Percentiles rank a stretch among this genome's conserved stretches.
phyloP scores from a whole-genome alignment of 1,284 basidiomycete genomes.

The Chalciporus sp. region DNA sequence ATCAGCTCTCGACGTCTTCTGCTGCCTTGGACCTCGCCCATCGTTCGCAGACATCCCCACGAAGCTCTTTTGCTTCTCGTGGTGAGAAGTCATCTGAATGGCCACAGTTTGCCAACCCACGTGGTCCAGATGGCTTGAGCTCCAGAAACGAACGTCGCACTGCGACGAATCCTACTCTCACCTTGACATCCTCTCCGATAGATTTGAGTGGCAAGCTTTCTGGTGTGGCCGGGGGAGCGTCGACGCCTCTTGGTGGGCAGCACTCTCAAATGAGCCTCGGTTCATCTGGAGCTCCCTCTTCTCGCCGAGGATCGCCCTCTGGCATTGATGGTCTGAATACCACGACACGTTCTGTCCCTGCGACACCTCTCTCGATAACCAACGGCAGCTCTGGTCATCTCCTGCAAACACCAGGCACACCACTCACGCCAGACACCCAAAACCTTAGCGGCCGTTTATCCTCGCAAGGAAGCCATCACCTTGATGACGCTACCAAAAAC shows the following conservation, averaged over 20 bases:
- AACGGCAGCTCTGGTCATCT: conserved; percentile 50
- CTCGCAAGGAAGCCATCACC: conserved; percentile 50
- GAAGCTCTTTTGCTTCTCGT: conserved; percentile 58
- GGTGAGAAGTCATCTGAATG: conserved; percentile 87
- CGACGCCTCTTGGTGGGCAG: conserved; percentile 65
- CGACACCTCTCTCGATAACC: conserved; percentile 64
- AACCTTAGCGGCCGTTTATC: conserved; percentile 60
- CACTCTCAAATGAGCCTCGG: conserved; percentile 55
- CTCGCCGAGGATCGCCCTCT: conserved; percentile 73
- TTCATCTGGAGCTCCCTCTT: conserved; percentile 45
- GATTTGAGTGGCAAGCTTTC: conserved; percentile 50
- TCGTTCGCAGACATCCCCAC: conserved; percentile 79
- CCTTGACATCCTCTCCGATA: conserved; percentile 53
- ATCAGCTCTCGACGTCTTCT: conserved; percentile 83
- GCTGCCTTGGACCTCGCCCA: conserved; percentile 93
- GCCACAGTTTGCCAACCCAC: conserved; percentile 80
- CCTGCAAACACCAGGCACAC: conserved; percentile 69
- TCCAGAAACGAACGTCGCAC: conserved; percentile 63
- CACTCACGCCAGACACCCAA: conserved; percentile 62
- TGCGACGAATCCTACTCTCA: conserved; percentile 73
- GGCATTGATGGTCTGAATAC: conserved; percentile 60
- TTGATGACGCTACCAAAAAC: conserved; percentile 49
- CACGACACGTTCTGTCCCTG: conserved; percentile 73
- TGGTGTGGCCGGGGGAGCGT: conserved; percentile 56
- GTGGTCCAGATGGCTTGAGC: conserved; percentile 56